phyloP scores from a whole-genome alignment of 1,139 yeast genomes.

The Magnusiomyces clavatus region DNA sequence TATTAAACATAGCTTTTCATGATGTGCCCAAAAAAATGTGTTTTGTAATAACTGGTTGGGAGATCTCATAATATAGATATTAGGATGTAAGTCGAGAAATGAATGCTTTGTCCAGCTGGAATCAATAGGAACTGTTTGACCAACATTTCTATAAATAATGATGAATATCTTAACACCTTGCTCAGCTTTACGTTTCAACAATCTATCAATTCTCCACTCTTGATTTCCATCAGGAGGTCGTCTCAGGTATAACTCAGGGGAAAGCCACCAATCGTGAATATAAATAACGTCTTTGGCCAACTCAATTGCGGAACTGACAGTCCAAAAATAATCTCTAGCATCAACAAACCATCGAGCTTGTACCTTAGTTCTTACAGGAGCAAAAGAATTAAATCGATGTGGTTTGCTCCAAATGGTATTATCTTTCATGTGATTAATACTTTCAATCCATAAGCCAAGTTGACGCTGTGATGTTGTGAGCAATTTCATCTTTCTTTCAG shows the following conservation, averaged over 20 bases:
- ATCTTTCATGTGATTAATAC: conserved; percentile 62
- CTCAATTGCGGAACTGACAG: conserved; percentile 82
- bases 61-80: conserved; percentile 84
- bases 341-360: conserved; percentile 97
- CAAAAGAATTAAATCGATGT: conserved; percentile 82
- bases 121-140: conserved; percentile 87
- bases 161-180: conserved; percentile 93
- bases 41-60: conserved; percentile 93
- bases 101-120: conserved; percentile 93
- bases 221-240: conserved; percentile 95
- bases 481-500: conserved; percentile 69
- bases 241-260: conserved; percentile 87
- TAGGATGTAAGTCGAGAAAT: conserved; percentile 72
- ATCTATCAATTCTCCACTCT: conserved; percentile 84
- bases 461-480: conserved; percentile 67
- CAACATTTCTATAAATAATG: conserved; percentile 92
- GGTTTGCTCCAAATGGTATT: conserved; percentile 62
- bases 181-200: conserved; percentile 82
- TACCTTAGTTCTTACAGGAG: conserved; percentile 78
- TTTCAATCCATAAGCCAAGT: conserved; percentile 67
- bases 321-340: conserved; percentile 90
- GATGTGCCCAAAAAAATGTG: conserved; percentile 98
- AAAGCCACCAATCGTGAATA: conserved; percentile 98
- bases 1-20: conserved; percentile 80
- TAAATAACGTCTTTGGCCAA: conserved; percentile 93